A percentile compares a stretch with the other conserved stretches of the same genome.
phyloP scores from a whole-genome alignment of 2,329 filamentous ascomycete species.

The Aureobasidium uvarum region DNA sequence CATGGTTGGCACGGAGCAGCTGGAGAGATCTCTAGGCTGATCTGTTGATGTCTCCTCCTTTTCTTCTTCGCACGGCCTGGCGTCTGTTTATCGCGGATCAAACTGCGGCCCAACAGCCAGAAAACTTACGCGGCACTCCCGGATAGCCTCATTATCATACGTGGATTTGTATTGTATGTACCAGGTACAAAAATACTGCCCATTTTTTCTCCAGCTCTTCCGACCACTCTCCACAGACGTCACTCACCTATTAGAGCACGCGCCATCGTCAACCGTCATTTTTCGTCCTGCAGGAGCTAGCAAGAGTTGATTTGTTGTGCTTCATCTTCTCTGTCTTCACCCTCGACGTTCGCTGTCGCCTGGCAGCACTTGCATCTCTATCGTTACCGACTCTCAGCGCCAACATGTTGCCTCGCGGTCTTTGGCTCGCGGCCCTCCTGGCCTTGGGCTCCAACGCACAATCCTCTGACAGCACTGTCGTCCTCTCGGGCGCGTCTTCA shows the following conservation, averaged over 20 bases:
- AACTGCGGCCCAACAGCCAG: constrained; percentile 16
- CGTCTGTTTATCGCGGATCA: constrained; percentile 5
- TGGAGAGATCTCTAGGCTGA: background rate
- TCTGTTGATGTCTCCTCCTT: constrained; percentile 8
- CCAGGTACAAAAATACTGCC: background rate
- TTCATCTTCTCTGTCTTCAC: constrained; percentile 3
- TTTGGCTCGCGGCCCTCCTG: constrained; percentile 40
- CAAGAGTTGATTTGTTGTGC: background rate
- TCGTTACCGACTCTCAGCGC: background rate
- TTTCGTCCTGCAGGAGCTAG: constrained; percentile 7
- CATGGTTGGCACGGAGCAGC: background rate
- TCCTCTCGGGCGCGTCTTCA: constrained; percentile 29
- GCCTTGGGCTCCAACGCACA: constrained; percentile 37
- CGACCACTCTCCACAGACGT: constrained; percentile 18
- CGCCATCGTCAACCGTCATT: constrained; percentile 8
- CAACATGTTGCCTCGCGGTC: constrained; percentile 34
- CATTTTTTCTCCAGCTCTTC: constrained; percentile 19
- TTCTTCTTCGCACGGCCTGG: constrained; percentile 13
- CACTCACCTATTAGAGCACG: constrained; percentile 6
- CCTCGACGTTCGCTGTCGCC: background rate
- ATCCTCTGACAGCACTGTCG: constrained; percentile 1
- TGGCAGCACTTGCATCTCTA: background rate
- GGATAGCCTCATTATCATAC: constrained; percentile 9
- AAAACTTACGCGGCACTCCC: constrained; percentile 24
- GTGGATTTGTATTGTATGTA: background rate